Evolutionary conservation across 805 yeast species (phyloP).

Genomic region (Wickerhamomyces bovis): DNA sequence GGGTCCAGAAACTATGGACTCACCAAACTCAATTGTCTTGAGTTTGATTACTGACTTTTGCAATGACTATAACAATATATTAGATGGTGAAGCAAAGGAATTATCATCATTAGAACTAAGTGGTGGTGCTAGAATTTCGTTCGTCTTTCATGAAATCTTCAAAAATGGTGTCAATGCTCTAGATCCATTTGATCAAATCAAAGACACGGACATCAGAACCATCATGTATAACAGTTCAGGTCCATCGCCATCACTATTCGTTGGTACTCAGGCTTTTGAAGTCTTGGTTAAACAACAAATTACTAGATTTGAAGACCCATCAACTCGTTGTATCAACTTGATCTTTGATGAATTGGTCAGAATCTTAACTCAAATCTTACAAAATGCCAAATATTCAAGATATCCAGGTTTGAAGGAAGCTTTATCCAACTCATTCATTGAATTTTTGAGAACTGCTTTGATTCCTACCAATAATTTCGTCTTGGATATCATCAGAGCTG

Average conservation of each 20-base stretch:
- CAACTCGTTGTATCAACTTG: constrained; percentile 79
- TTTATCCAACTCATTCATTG: constrained; percentile 71
- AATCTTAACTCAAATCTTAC: constrained; percentile 76
- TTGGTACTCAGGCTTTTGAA: constrained; percentile 96
- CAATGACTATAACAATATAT: constrained; percentile 83
- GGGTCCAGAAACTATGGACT: constrained; percentile 87
- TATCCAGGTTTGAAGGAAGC: constrained; percentile 90
- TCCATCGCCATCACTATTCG: constrained; percentile 91
- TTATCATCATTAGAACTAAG: constrained; percentile 83
- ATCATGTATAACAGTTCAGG: constrained; percentile 97
- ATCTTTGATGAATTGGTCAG: constrained; percentile 93
- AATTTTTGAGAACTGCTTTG: constrained; percentile 70
- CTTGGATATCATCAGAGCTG: constrained; percentile 73
- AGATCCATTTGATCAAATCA: constrained; percentile 95
- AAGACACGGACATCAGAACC: constrained; percentile 92
- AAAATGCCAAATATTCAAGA: constrained; percentile 76
- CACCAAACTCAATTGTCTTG: constrained; percentile 84
- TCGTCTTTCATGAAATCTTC: constrained; percentile 94
- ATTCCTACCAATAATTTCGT: constrained; percentile 85
- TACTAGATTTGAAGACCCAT: constrained; percentile 89
- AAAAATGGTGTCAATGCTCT: constrained; percentile 86
- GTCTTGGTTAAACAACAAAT: constrained; percentile 92
- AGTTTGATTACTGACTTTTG: constrained; percentile 89
- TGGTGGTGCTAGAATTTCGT: constrained; percentile 97
- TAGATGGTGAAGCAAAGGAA: constrained; percentile 91